Conservation (phyloP, 257 asterid species). For the Thymus mandschuricus region DNA sequence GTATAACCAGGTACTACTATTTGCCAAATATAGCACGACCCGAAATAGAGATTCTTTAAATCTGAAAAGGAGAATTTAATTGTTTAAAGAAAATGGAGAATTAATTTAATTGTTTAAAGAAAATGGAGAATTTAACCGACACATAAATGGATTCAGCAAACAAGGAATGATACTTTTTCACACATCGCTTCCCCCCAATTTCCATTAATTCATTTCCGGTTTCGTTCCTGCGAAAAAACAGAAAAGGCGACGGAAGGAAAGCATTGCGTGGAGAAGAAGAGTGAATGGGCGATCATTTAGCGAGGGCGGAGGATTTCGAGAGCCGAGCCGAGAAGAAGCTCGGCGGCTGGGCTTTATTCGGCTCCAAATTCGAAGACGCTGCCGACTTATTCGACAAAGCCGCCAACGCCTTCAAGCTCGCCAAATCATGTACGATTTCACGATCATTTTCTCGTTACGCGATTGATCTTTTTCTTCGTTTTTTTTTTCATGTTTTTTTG, state of each 20-base stretch:
- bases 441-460: not conserved
- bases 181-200: constrained; percentile 1
- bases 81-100: no score
- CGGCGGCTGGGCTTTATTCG: constrained; percentile 79
- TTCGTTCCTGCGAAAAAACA: constrained; percentile 27
- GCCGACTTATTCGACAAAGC: constrained; percentile 89
- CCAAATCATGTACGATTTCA: constrained; percentile 70
- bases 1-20: not conserved
- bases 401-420: constrained; percentile 88
- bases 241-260: not conserved
- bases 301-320: constrained; percentile 81
- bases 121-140: not conserved
- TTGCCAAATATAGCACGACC: constrained; percentile 2
- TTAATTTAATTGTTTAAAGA: no score
- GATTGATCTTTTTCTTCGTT: constrained; percentile 1
- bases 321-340: constrained; percentile 90
- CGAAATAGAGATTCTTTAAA: not conserved
- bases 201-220: not conserved
- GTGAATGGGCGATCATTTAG: constrained; percentile 78
- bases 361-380: constrained; percentile 90
- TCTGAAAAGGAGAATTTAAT: not conserved
- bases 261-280: constrained; percentile 29
- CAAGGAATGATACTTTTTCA: not conserved
- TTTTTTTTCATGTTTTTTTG: not conserved
- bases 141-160: constrained; percentile 6